Evolutionary conservation across 78 protist species (phyloP).

Genomic region (Dictyostelium discoideum): dicty_2.7 NC_007089.4:4974001-4974500

Average conservation of each 20-base stretch:
- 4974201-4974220: neutral
- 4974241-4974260: neutral
- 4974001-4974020: neutral
- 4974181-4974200: neutral
- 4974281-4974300: neutral
- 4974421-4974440: neutral
- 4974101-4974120: neutral
- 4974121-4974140: neutral
- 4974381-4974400: constrained; percentile 1
- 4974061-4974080: neutral
- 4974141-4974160: neutral
- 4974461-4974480: neutral
- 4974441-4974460: neutral
- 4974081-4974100: neutral
- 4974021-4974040: neutral
- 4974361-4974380: neutral
- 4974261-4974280: neutral
- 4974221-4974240: neutral
- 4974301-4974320: neutral
- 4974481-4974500: neutral
- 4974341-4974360: neutral
- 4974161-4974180: neutral
- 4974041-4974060: neutral
- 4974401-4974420: neutral
- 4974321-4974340: neutral